Conservation (phyloP, 495 filamentous ascomycete species). For the Xylaria venustula region DNA sequence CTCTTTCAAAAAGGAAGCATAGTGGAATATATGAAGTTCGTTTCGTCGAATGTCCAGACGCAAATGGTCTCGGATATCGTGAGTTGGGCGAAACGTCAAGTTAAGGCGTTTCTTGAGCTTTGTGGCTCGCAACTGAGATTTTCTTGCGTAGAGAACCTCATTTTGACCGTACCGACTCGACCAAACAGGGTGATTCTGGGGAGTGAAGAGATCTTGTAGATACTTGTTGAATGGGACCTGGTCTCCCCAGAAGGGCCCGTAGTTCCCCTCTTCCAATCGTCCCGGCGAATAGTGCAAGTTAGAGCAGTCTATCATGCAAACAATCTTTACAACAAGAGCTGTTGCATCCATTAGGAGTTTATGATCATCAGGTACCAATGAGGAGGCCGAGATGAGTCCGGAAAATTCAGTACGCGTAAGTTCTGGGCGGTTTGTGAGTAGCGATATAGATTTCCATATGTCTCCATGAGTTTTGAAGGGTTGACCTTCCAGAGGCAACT, state of each 20-base stretch:
- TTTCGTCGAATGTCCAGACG: slow-evolving; percentile 27
- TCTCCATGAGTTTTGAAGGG: neutral
- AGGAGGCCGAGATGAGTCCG: slow-evolving; percentile 8
- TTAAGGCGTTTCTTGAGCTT: slow-evolving; percentile 21
- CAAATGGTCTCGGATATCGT: slow-evolving; percentile 34
- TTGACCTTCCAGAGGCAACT: neutral
- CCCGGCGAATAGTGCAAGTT: slow-evolving; percentile 14
- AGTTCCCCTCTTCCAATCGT: slow-evolving; percentile 24
- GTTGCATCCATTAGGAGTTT: neutral
- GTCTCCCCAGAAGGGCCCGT: slow-evolving; percentile 20
- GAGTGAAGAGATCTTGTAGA: slow-evolving; percentile 24
- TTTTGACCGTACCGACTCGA: neutral
- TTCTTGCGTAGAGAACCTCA: neutral
- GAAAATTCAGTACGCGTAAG: neutral
- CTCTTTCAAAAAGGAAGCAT: slow-evolving; percentile 36
- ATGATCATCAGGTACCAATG: neutral
- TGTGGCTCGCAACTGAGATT: slow-evolving; percentile 22
- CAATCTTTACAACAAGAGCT: slow-evolving; percentile 25
- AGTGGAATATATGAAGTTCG: slow-evolving; percentile 31
- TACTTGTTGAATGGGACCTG: slow-evolving; percentile 29
- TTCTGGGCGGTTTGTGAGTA: neutral
- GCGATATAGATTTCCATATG: neutral
- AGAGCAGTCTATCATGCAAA: slow-evolving; percentile 35
- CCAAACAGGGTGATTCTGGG: slow-evolving; percentile 28
- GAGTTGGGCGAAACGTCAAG: slow-evolving; percentile 29